These are phyloP conservation scores for Hemisphaericaspora xylofermentans DNA, from an alignment of 1,139 yeast genomes.

Conservation along the genomic window DNA sequence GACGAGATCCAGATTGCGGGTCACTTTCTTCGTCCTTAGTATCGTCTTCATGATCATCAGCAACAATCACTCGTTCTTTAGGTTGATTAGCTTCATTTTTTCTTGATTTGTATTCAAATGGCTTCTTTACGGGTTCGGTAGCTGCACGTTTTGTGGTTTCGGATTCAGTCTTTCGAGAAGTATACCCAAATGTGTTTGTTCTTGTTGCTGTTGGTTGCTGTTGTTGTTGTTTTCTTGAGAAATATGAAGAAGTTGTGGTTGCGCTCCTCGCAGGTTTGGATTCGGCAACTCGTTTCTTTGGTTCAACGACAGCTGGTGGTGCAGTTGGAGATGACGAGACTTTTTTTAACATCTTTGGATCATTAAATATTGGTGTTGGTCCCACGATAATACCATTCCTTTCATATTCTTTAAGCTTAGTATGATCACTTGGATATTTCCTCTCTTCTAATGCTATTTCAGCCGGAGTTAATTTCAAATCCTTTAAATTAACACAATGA, in stretches of 20 bases:
- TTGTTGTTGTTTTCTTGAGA: constrained; percentile 26
- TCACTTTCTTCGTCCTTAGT: constrained; percentile 10
- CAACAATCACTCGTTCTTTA: constrained; percentile 38
- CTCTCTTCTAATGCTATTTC: constrained; percentile 34
- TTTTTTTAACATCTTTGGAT: constrained; percentile 8
- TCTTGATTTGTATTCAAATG: constrained; percentile 41
- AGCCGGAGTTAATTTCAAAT: constrained; percentile 16
- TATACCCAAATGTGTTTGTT: constrained; percentile 17
- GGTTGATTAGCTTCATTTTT: constrained; percentile 32
- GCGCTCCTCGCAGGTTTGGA: constrained; percentile 13
- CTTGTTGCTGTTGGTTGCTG: constrained; percentile 10
- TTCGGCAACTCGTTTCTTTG: constrained; percentile 1
- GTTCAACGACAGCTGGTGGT: constrained; percentile 4
- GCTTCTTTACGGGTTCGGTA: constrained; percentile 15
- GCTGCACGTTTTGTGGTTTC: constrained; percentile 12
- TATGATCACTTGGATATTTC: constrained; percentile 20
- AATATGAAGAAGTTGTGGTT: constrained; percentile 27
- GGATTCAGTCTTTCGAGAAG: constrained; percentile 24
- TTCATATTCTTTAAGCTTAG: constrained; percentile 21
- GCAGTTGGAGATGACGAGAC: constrained; percentile 4
- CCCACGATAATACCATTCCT: constrained; percentile 37
- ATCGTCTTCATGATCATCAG: constrained; percentile 22
- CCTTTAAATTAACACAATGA: constrained; percentile 27
- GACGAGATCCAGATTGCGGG: constrained; percentile 4
- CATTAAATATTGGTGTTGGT: constrained; percentile 23